Percentiles rank a stretch among this genome's conserved stretches.
These are phyloP conservation scores for Colletotrichum theobromicola DNA, from an alignment of 2,329 filamentous ascomycete species.

Conservation along the genomic window DNA sequence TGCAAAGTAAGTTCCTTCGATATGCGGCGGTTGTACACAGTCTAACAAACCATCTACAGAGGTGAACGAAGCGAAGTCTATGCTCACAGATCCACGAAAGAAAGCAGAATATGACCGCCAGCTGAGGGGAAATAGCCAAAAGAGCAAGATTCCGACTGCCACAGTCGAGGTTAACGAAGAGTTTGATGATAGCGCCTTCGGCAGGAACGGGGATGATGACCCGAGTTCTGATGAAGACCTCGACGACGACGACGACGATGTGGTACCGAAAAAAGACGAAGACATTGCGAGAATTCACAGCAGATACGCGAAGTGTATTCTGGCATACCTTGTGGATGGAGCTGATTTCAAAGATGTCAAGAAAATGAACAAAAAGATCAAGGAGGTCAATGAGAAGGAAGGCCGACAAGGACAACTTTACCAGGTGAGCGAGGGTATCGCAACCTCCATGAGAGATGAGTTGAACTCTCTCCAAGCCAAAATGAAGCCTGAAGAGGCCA, in stretches of 20 bases:
- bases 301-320: not conserved
- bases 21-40: not conserved
- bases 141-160: not conserved
- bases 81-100: not conserved
- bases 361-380: not conserved
- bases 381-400: not conserved
- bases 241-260: not conserved
- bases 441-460: not conserved
- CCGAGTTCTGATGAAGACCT: not conserved
- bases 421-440: not conserved
- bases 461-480: not conserved
- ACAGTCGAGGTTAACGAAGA: not conserved
- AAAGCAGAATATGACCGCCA: not conserved
- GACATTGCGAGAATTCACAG: not conserved
- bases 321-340: not conserved
- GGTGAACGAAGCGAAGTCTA: not conserved
- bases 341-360: not conserved
- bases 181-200: not conserved
- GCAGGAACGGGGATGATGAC: not conserved
- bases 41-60: not conserved
- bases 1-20: not conserved
- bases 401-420: not conserved
- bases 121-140: not conserved
- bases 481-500: not conserved
- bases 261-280: not conserved